Conservation (phyloP, 805 yeast species). For the Suhomyces pyralidae region DNA sequence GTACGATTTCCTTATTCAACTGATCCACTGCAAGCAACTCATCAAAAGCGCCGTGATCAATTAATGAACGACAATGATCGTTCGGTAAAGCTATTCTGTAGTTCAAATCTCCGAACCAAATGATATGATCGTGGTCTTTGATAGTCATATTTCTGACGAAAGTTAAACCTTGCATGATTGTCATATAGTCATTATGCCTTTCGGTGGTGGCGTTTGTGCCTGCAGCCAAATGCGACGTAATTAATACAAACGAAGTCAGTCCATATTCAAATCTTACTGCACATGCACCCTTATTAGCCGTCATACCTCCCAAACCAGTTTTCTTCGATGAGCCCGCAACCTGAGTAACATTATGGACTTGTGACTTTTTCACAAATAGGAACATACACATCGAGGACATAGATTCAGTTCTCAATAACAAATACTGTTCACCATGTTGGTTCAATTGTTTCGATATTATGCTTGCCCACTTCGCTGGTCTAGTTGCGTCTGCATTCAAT, state of each 20-base stretch:
- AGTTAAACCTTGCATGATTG: constrained; percentile 70
- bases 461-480: constrained; percentile 76
- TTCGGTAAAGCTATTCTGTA: constrained; percentile 73
- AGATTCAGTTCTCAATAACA: constrained; percentile 70
- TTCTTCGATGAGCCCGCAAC: constrained; percentile 95
- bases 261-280: constrained; percentile 78
- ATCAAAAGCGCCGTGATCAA: constrained; percentile 46
- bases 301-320: constrained; percentile 94
- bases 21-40: constrained; percentile 73
- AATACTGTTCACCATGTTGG: constrained; percentile 41
- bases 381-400: constrained; percentile 67
- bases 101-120: constrained; percentile 94
- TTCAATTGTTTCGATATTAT: constrained; percentile 63
- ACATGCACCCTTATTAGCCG: constrained; percentile 96
- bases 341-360: constrained; percentile 56
- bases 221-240: constrained; percentile 93
- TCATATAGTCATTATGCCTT: constrained; percentile 78
- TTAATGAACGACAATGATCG: constrained; percentile 58
- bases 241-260: constrained; percentile 54
- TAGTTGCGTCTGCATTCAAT: constrained; percentile 77
- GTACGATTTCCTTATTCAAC: constrained; percentile 64
- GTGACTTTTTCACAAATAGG: constrained; percentile 56
- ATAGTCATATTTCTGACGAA: constrained; percentile 74
- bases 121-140: constrained; percentile 74
- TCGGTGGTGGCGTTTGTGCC: constrained; percentile 81